Percentiles rank a stretch among this genome's conserved stretches.
phyloP scores from a whole-genome alignment of 495 filamentous ascomycete genomes.

The Podospora sp. region DNA sequence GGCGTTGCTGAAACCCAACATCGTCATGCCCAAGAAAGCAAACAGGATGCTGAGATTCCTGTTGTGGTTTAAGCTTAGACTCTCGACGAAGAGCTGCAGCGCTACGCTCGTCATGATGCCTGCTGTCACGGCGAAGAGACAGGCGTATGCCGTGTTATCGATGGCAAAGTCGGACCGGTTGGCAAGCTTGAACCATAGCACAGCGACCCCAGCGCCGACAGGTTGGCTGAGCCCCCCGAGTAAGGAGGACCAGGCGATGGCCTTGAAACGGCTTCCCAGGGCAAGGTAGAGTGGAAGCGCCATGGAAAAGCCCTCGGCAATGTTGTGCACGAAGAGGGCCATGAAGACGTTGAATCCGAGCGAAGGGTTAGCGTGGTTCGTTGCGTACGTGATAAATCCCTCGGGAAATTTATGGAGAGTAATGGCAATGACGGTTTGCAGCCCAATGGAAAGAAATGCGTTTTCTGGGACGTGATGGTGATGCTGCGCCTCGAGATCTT shows the following conservation, averaged over 20 bases:
- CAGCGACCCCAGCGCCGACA: constrained; percentile 79
- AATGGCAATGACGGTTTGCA: constrained; percentile 93
- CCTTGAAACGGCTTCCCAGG: constrained; percentile 69
- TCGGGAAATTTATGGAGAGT: constrained; percentile 96
- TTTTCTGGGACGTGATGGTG: constrained; percentile 98
- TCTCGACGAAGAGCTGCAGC: constrained; percentile 86
- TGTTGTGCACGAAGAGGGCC: constrained; percentile 96
- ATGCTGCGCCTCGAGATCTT: constrained; percentile 59
- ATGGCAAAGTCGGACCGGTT: constrained; percentile 53
- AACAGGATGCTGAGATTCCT: constrained; percentile 77
- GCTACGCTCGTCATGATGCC: constrained; percentile 95
- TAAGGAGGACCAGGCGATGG: constrained; percentile 81
- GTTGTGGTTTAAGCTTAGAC: constrained; percentile 77
- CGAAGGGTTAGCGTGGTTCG: constrained; percentile 88
- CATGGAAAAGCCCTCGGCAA: constrained; percentile 94
- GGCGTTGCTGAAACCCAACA: constrained; percentile 85
- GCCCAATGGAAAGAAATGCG: constrained; percentile 86
- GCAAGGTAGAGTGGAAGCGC: constrained; percentile 90
- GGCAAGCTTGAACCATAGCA: constrained; percentile 74
- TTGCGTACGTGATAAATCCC: constrained; percentile 97
- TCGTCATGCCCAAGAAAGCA: constrained; percentile 86
- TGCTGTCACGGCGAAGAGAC: constrained; percentile 85
- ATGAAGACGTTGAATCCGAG: constrained; percentile 92
- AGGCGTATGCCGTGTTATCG: constrained; percentile 76
- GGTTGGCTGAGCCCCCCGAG: constrained; percentile 88